These are phyloP conservation scores for Apiospora malaysiana DNA, from an alignment of 2,329 filamentous ascomycete genomes.

Conservation along the genomic window DNA sequence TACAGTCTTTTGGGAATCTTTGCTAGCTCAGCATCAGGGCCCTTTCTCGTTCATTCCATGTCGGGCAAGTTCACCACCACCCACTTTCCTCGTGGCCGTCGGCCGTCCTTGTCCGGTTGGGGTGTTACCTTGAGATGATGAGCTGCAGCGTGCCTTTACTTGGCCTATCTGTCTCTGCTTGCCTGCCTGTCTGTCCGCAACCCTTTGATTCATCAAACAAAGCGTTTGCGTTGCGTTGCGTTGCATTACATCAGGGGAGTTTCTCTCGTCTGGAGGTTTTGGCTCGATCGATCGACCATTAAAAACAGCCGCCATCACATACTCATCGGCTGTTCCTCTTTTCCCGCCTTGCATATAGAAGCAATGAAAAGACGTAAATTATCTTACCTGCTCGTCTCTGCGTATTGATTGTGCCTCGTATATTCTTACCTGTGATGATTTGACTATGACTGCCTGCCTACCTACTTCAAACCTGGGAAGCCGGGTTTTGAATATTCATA, in stretches of 20 bases:
- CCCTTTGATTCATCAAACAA: not conserved
- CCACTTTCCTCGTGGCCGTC: not conserved
- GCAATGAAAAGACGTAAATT: conserved; percentile 18
- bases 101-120: not conserved
- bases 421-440: not conserved
- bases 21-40: not conserved
- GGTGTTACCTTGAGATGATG: not conserved
- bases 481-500: no score
- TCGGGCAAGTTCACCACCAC: no score
- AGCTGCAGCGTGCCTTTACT: conserved; percentile 3
- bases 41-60: no score
- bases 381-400: not conserved
- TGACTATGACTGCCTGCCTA: not conserved
- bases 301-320: not conserved
- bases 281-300: not conserved
- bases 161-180: not conserved
- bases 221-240: conserved; percentile 11
- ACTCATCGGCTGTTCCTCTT: not conserved
- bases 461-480: no score
- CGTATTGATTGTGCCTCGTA: not conserved
- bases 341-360: conserved; percentile 12
- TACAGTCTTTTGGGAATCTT: not conserved
- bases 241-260: conserved; percentile 11
- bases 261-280: not conserved
- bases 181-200: no score